Evolutionary conservation across 768 basidiomycete genomes (phyloP).

Genomic region (button mushroom (Agaricus bisporus)): DNA sequence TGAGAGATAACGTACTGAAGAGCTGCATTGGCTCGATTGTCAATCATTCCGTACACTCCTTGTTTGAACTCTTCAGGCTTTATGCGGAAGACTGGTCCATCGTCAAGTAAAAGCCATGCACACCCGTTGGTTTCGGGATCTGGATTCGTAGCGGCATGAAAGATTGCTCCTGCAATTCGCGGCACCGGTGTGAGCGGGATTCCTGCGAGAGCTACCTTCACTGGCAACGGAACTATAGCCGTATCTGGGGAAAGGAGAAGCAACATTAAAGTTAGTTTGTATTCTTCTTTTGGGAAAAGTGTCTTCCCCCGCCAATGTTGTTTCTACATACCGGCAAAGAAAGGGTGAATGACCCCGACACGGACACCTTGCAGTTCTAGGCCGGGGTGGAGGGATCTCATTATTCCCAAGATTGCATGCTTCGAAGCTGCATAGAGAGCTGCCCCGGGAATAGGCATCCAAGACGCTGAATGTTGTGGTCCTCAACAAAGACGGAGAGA

Average conservation of each 20-base stretch:
- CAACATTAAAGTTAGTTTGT: background rate
- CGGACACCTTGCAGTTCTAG: slow-evolving; percentile 33
- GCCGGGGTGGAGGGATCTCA: slow-evolving; percentile 38
- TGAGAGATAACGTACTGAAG: slow-evolving; percentile 4
- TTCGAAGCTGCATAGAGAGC: slow-evolving; percentile 47
- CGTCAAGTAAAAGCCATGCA: slow-evolving; percentile 42
- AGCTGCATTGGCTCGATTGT: slow-evolving; percentile 29
- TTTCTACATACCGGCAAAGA: slow-evolving; percentile 38
- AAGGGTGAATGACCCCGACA: slow-evolving; percentile 44
- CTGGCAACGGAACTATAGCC: slow-evolving; percentile 31
- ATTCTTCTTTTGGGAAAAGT: background rate
- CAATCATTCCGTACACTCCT: slow-evolving; percentile 49
- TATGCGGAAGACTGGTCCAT: slow-evolving; percentile 43
- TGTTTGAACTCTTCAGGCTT: slow-evolving; percentile 40
- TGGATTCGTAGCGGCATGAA: slow-evolving; percentile 43
- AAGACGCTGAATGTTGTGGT: slow-evolving; percentile 35
- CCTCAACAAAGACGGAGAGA: background rate
- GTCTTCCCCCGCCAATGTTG: background rate
- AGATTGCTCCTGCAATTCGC: slow-evolving; percentile 46
- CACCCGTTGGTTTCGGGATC: slow-evolving; percentile 38
- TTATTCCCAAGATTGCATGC: slow-evolving; percentile 46
- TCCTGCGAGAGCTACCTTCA: slow-evolving; percentile 41
- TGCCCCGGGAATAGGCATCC: slow-evolving; percentile 36
- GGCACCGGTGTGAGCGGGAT: slow-evolving; percentile 41
- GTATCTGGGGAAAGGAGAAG: slow-evolving; percentile 32